Percentiles rank a stretch among this genome's conserved stretches.
Conservation (phyloP, 805 yeast genomes). For the Lipomyces mesembrius region DNA sequence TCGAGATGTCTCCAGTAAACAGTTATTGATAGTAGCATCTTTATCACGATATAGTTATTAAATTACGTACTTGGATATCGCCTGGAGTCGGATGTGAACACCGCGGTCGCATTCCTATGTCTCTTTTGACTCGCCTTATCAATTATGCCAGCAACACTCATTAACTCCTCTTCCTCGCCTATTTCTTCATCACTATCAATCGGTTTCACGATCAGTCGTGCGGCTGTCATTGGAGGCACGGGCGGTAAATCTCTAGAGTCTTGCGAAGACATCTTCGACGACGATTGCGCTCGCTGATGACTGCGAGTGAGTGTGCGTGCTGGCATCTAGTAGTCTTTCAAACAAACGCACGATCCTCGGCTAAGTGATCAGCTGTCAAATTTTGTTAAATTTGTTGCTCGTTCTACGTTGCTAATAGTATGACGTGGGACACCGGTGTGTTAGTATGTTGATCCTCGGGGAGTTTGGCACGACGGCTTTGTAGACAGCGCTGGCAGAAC, state of each 20-base stretch:
- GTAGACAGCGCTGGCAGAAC: too few relatives aligned
- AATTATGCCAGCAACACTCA: background rate
- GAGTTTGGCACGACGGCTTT: too few relatives aligned
- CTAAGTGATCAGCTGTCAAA: background rate
- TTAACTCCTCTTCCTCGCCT: background rate
- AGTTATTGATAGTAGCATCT: background rate
- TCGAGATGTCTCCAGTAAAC: background rate
- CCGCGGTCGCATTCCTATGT: background rate
- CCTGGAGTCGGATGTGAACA: background rate
- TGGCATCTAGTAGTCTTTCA: background rate
- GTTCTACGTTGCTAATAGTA: background rate
- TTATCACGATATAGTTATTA: background rate
- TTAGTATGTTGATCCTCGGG: background rate
- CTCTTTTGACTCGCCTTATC: background rate
- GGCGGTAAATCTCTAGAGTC: background rate
- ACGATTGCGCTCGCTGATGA: background rate
- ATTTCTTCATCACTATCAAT: background rate
- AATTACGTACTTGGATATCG: constrained; percentile 2
- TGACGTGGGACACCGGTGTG: background rate
- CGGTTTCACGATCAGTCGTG: background rate
- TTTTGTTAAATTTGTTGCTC: background rate
- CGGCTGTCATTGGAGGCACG: background rate
- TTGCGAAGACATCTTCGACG: background rate
- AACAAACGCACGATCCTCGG: background rate
- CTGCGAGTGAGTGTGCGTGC: background rate